Evolutionary conservation across 2,329 filamentous ascomycete species (phyloP), one percentile per base, ranked within the genome.

Genomic region (Mycosphaerella sp.): DNA sequence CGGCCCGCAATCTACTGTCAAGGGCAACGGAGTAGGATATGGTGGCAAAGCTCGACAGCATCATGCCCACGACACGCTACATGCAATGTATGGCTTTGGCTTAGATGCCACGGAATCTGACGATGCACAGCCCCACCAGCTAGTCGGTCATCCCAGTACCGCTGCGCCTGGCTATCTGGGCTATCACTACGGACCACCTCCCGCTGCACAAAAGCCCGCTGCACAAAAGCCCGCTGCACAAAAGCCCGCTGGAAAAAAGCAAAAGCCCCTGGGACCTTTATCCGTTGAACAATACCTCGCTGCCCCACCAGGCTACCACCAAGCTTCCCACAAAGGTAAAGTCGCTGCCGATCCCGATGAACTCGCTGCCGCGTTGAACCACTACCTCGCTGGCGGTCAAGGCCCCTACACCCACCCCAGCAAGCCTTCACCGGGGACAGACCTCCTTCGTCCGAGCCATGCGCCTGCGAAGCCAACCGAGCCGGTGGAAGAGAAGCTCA

Each of bases 11-110:
- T 40, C 21, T 21, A 21, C 23, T 11, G 17, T 26, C 39, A 17
- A 38, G 34, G 34, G 34, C 34, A 56, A 50, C 6, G 43, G 51
- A 34, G 48, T 41, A 32, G 50, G 54, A 17, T 53, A 55, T 31
- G 46, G 51, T 12, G 50, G 54, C 8, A 43, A 3, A 12, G 11
- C 3, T 29, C 26, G 26, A 29, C 3, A 1, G 21, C 3, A 1
- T 2, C 7, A 3, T n/a, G 7, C 17, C 17, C 7, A n/a, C 7
- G 2, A 8, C 39, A 1, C 39, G 14, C 17, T 21, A 14, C 7
- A 8, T 14, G 7, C 12, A 41, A 5, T 2, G 3, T 3, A 41
- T 21, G 21, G 2, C 17, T 41, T 2, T 41, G 39, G 39, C 39
- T 21, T 4, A 4, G 2, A 21, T 21, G 21, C 2, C 21, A 21